Percentiles rank a stretch among this genome's conserved stretches.
Evolutionary conservation across 257 asterid species (phyloP).

Genomic region (Solanum pimpinellifolium): DNA sequence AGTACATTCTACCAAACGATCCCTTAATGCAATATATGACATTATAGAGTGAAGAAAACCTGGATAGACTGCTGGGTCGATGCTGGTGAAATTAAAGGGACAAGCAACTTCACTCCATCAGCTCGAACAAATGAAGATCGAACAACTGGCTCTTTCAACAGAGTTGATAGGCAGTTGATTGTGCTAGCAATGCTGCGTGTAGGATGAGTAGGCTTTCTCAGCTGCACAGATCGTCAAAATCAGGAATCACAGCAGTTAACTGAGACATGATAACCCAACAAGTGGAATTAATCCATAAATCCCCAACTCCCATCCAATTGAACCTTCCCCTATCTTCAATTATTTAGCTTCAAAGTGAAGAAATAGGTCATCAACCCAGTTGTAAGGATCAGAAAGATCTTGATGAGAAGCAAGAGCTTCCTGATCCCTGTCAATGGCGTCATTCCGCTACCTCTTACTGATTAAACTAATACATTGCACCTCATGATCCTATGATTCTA

Average conservation of each 20-base stretch:
- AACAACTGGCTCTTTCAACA: constrained; percentile 71
- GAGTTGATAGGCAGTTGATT: constrained; percentile 71
- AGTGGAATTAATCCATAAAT: neutral
- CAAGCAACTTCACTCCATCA: constrained; percentile 80
- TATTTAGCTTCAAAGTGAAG: neutral
- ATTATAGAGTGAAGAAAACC: constrained; percentile 18
- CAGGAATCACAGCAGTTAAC: neutral
- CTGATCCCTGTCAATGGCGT: neutral
- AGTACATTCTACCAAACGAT: no score
- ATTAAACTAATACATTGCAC: neutral
- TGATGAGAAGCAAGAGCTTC: neutral
- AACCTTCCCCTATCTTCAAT: neutral
- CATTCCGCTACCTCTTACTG: neutral
- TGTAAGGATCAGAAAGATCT: neutral
- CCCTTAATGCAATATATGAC: no score
- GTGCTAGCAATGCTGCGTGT: constrained; percentile 72
- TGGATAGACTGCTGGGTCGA: constrained; percentile 93
- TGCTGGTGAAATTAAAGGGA: constrained; percentile 82
- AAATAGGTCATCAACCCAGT: neutral
- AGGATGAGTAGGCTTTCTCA: constrained; percentile 83
- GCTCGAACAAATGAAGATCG: constrained; percentile 89
- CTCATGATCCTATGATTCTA: neutral
- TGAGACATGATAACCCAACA: neutral
- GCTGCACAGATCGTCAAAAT: constrained; percentile 22
- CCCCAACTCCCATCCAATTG: neutral